Evolutionary conservation across 495 filamentous ascomycete species (phyloP), one percentile per base, ranked within the genome.

Genomic region (Podospora anserina): DNA sequence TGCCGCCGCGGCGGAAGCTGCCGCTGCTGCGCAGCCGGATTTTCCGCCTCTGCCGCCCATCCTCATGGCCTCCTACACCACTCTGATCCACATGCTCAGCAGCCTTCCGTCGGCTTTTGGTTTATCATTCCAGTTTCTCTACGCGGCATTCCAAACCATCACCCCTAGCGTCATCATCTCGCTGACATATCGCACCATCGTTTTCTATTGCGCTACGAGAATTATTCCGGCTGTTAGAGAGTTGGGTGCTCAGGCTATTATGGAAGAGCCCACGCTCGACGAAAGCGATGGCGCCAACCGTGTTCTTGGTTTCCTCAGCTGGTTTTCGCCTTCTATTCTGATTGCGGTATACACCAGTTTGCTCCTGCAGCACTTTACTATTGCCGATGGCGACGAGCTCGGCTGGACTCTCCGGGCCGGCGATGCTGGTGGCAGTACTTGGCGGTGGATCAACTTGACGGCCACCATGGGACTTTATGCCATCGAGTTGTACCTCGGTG

Each of bases 41-140:
- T 95, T 99, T 65, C 95, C 95, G 4, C 95, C 95, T 5, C 85
- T 99, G 6, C 95, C 95, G 2, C 95, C 95, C 0, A 93, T 97
- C 61, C 91, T 99, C 76, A 97, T 99, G 95, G 94, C 93, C n/a
- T 97, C 93, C 30, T 99, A 97, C 79, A 92, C 91, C 54, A 97
- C 94, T 2, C 80, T 97, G 20, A 79, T 97, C 34, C 90, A 96
- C 69, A 85, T 92, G n/a, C 82, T 99, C 49, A 90, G 91, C 39
- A 88, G 87, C 11, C 83, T 99, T 19, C 95, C 95, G 0, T 89
- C 88, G 0, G 93, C 92, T 58, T 88, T 96, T 6, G 91, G 90
- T 74, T 92, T 93, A 1, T 89, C 88, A 0, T 91, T 96, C 76
- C 91, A 89, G 75, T 95, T 97, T 72, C 87, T 97, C 69, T 86